Evolutionary conservation across 108 stramenopile genomes (phyloP).

Genomic region (Fragilariopsis cylindrus): DNA sequence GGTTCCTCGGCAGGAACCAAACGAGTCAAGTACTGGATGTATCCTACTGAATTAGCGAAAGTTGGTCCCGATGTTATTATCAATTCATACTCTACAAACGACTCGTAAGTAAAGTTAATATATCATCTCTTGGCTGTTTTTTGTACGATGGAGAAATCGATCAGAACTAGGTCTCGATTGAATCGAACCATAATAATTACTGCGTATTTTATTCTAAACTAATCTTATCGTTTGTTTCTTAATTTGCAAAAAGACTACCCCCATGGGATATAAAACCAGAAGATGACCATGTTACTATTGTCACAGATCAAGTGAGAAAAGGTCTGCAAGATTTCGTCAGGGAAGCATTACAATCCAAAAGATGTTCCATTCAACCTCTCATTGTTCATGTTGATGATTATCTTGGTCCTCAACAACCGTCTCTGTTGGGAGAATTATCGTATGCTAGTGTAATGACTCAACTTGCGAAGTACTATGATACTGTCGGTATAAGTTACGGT

Average conservation of each 20-base stretch:
- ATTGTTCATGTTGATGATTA: neutral
- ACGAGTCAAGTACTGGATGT: slow-evolving; percentile 44
- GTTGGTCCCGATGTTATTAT: slow-evolving; percentile 63
- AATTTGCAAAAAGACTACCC: neutral
- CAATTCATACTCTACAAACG: slow-evolving; percentile 69
- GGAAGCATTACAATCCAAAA: neutral
- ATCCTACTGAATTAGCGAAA: slow-evolving; percentile 19
- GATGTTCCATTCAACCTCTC: neutral
- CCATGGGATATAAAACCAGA: neutral
- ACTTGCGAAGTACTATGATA: neutral
- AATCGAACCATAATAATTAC: too few species aligned
- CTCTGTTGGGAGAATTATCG: neutral
- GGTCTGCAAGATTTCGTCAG: neutral
- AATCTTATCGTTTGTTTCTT: neutral
- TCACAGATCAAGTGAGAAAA: neutral
- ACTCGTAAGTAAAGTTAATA: neutral
- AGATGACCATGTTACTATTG: neutral
- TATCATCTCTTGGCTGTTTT: too few species aligned
- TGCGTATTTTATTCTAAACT: neutral
- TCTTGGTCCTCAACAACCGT: slow-evolving; percentile 1
- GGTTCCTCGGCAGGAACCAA: slow-evolving; percentile 38
- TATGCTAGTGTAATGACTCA: neutral
- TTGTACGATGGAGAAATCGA: too few species aligned
- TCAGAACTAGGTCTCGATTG: too few species aligned
- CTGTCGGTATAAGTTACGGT: neutral